These are phyloP conservation scores for Grosmannia penicillata DNA, from an alignment of 2,329 filamentous ascomycete species.

Conservation along the genomic window DNA sequence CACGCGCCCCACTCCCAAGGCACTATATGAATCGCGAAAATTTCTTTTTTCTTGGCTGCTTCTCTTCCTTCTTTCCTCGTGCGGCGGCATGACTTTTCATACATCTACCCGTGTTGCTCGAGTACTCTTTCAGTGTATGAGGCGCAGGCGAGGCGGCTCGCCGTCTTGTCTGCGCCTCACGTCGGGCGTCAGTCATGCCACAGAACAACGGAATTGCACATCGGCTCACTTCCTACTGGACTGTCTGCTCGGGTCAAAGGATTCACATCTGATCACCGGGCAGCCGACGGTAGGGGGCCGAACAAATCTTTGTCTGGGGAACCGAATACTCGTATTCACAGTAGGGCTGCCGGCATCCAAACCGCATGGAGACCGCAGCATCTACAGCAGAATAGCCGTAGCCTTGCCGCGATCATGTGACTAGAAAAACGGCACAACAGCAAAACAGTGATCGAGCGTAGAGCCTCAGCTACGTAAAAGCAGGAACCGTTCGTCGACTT, in stretches of 20 bases:
- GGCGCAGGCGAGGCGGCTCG: constrained; percentile 8
- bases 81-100: constrained; percentile 55
- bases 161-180: constrained; percentile 31
- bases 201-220: constrained; percentile 72
- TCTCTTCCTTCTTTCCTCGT: constrained; percentile 50
- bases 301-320: constrained; percentile 24
- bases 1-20: not conserved
- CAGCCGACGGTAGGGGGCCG: constrained; percentile 22
- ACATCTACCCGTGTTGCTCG: constrained; percentile 65
- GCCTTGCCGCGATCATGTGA: too few species aligned
- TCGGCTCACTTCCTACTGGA: constrained; percentile 36
- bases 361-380: constrained; percentile 9
- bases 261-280: constrained; percentile 3
- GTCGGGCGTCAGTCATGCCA: constrained; percentile 64
- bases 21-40: constrained; percentile 10
- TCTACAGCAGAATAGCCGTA: too few species aligned
- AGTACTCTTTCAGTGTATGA: constrained; percentile 23
- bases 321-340: too few species aligned
- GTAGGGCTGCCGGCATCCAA: constrained; percentile 2
- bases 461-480: too few species aligned
- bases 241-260: constrained; percentile 15
- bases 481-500: too few species aligned
- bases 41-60: constrained; percentile 6
- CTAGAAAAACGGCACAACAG: too few species aligned
- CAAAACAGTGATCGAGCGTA: too few species aligned